Evolutionary conservation across 83 land plant genomes (phyloP).

Genomic region (Isoetes engelmannii): DNA sequence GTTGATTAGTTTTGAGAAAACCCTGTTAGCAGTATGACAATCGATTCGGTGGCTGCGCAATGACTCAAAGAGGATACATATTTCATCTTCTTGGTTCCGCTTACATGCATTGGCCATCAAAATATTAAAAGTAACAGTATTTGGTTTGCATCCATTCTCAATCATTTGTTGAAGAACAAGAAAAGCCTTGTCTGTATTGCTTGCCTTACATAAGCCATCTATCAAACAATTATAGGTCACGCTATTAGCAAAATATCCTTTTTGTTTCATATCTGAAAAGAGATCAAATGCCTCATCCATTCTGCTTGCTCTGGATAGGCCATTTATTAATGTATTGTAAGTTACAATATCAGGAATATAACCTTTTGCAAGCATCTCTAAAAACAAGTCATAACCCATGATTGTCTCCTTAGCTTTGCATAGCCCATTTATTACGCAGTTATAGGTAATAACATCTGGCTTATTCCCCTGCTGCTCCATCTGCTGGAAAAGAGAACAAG

Average conservation of each 20-base stretch:
- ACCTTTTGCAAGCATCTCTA: slow-evolving; percentile 66
- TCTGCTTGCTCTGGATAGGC: slow-evolving; percentile 58
- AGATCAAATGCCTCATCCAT: slow-evolving; percentile 40
- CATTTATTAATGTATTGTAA: slow-evolving; percentile 61
- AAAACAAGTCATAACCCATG: slow-evolving; percentile 63
- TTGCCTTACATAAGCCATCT: slow-evolving; percentile 49
- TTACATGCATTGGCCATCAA: slow-evolving; percentile 4
- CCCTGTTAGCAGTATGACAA: no score
- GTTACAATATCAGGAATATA: slow-evolving; percentile 40
- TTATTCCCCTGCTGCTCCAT: slow-evolving; percentile 56
- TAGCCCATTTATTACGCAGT: slow-evolving; percentile 59
- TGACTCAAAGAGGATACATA: no score
- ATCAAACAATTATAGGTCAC: slow-evolving; percentile 50
- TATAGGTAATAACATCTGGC: slow-evolving; percentile 57
- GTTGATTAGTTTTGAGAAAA: no score
- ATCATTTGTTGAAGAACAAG: slow-evolving; percentile 49
- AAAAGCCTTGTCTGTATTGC: slow-evolving; percentile 50
- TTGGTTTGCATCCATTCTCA: slow-evolving; percentile 39
- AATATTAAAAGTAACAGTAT: slow-evolving; percentile 7
- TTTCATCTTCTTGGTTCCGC: neutral
- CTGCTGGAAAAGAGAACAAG: slow-evolving; percentile 47
- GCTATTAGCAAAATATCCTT: slow-evolving; percentile 52
- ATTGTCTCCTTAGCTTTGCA: slow-evolving; percentile 48
- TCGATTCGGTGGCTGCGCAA: no score
- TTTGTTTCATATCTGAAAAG: slow-evolving; percentile 43